Base-by-base conservation (phyloP, 2,329 filamentous ascomycete genomes). In the Cladosporium sp. region DNA sequence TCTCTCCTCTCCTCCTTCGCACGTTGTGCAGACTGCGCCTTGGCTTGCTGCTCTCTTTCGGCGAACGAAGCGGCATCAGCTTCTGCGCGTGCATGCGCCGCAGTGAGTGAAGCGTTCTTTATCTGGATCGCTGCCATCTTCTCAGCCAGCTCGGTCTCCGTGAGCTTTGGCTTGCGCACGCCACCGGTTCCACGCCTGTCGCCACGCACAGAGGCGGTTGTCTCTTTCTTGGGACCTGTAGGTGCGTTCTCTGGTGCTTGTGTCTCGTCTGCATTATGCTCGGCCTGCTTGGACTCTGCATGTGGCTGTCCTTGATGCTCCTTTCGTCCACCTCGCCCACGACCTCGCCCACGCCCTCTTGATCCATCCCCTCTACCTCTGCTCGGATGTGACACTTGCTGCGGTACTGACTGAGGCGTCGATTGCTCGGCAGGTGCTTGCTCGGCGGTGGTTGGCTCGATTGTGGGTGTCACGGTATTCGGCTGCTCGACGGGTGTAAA, bases 1-100 rank as follows among this genome's bases (percentile, higher is more conserved):
- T 83, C 80, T 57, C 73, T 69, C 25, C 76, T 70, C 63, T 85
- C 79, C 25, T 73, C 75, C 52, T 78, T 78, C 57, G 80, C 74
- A 57, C 70, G 67, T 62, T 74, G 71, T 10, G 70, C 68, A 15
- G 72, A 69, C 47, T 83, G 79, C 62, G 80, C 76, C 20, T 79
- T 78, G 0, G 83, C 80, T 9, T 83, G 73, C 34, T 81, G 80
- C 66, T 88, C 85, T n/a, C 84, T 78, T 58, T 84, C 79, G 40
- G 84, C 78, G 67, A 86, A 88, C 0, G 80, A 81, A 3, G 83
- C 84, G 55, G 82, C 79, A 62, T 89, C 86, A n/a, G 83, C 84
- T 73, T 88, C 83, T n/a, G 84, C 84, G 24, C 84, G 79, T 1
- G 81, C 82, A 66, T 88, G 84, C 0, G 83, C 83, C 8, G 82